Evolutionary conservation across 108 stramenopile genomes (phyloP).

Genomic region (Pelagomonas calceolata): DNA sequence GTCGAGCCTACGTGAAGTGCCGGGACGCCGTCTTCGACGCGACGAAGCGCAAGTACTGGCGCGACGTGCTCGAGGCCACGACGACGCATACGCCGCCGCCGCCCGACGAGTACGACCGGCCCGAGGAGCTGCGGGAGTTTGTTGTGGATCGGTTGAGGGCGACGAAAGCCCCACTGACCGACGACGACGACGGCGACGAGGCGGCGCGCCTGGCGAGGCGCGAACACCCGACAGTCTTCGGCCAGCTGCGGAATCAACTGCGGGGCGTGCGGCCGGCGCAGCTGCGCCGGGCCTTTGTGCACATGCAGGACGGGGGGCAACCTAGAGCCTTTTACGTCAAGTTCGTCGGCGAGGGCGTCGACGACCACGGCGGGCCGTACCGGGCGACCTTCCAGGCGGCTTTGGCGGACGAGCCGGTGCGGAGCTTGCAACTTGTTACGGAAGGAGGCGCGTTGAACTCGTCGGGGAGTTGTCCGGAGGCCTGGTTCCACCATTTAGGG

Average conservation of each 20-base stretch:
- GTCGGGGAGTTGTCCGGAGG: constrained; percentile 36
- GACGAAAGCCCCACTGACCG: constrained; percentile 40
- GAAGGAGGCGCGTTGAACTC: too few species aligned
- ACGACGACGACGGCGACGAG: not conserved
- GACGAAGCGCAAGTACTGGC: constrained; percentile 60
- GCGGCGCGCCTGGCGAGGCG: constrained; percentile 33
- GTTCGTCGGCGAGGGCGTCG: constrained; percentile 91
- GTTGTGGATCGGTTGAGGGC: constrained; percentile 77
- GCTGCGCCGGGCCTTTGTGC: constrained; percentile 75
- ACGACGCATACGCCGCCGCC: constrained; percentile 81
- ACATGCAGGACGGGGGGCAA: constrained; percentile 93
- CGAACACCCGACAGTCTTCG: constrained; percentile 73
- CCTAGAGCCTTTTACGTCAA: constrained; percentile 91
- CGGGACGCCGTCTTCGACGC: constrained; percentile 36
- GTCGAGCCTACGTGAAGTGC: too few species aligned
- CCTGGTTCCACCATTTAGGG: constrained; percentile 77
- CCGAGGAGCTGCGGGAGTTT: constrained; percentile 76
- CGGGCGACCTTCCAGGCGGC: constrained; percentile 88
- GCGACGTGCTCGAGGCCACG: constrained; percentile 63
- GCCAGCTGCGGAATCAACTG: constrained; percentile 80
- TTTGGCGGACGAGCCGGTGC: constrained; percentile 55
- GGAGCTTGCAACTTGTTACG: constrained; percentile 9
- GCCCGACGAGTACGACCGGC: constrained; percentile 91
- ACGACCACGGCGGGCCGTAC: constrained; percentile 96
- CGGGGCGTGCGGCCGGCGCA: constrained; percentile 69